Percentiles rank a stretch among this genome's conserved stretches.
Conservation (phyloP, 345 rosid genomes). For the Fremontodendron californicum region DNA sequence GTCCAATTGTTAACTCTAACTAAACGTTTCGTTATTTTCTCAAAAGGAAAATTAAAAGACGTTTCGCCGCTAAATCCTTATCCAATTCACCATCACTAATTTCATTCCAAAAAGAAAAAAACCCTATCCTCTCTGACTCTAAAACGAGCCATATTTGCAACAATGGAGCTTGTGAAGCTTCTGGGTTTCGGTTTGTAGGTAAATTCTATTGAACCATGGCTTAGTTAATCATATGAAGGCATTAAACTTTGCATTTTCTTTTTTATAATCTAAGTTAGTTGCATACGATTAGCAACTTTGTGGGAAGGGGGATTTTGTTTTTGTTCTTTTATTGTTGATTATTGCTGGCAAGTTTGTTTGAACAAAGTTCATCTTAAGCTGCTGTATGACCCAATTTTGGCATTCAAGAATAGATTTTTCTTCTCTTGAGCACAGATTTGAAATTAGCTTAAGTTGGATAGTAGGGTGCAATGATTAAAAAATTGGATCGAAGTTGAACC, state of each 20-base stretch:
- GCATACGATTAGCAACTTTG: neutral
- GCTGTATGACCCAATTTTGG: neutral
- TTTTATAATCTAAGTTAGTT: neutral
- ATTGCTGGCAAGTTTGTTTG: neutral
- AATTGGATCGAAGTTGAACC: no score
- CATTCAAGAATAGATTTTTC: neutral
- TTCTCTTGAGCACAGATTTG: neutral
- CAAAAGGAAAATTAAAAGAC: neutral
- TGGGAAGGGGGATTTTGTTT: neutral
- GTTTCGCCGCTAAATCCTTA: neutral
- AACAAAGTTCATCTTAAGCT: neutral
- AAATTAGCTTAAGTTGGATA: neutral
- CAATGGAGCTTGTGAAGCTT: slow-evolving; percentile 6
- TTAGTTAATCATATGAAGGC: neutral
- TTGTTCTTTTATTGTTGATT: neutral
- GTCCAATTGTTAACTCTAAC: no score
- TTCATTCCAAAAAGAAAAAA: neutral
- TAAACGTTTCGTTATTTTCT: neutral
- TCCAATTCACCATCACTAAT: neutral
- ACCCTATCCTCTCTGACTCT: neutral
- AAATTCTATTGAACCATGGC: neutral
- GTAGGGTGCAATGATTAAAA: no score
- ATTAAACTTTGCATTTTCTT: neutral
- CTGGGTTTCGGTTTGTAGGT: slow-evolving; percentile 9
- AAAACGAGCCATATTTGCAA: neutral